Evolutionary conservation across 129 eudicot genomes (phyloP), one percentile per base, ranked within the genome.

Genomic region (Pittosporum tobira): DNA sequence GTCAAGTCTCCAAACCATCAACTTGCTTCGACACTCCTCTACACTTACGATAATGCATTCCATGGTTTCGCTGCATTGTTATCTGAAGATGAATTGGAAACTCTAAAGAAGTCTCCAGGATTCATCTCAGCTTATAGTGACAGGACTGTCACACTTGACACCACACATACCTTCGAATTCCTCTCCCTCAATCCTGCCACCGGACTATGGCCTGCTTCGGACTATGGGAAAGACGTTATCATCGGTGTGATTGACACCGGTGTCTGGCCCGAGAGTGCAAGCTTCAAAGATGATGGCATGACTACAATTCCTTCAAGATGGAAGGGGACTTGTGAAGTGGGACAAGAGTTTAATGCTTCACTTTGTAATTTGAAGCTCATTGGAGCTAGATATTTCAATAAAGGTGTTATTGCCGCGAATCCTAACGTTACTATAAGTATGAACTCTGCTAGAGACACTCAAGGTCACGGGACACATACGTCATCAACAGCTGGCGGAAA

Each of bases 401-500:
- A 69, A 19, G 81, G 72, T 2, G 10, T 52, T 26, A 24, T 34
- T 0, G 76, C 76, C 3, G 59, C 48, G 8, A 46, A 68, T 24
- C 79, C 76, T 4, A 16, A 46, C 18, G 21, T n/a, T 6, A 28
- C 18, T 3, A 28, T 63, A 10, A 26, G 45, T 40, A 50, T 46
- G 59, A 59, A 68, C 40, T 75, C 81, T 0, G 68, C 76, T 6
- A 64, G 81, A 42, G 81, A 75, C 38, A 46, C 19, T 22, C 9
- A 18, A 5, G 81, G 76, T 13, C 81, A 75, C 20, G 81, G 81
- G 6, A 69, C 76, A 15, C 80, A 75, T 47, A 42, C 45, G 4
- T 61, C 80, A 1, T 63, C 75, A 19, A 75, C 62, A 4, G 75
- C 67, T 2, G 80, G 63, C 1, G 80, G 75, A 52, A 69, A 58